Conservation (phyloP, 352 stramenopile species). For the Phytopythium montanum region DNA sequence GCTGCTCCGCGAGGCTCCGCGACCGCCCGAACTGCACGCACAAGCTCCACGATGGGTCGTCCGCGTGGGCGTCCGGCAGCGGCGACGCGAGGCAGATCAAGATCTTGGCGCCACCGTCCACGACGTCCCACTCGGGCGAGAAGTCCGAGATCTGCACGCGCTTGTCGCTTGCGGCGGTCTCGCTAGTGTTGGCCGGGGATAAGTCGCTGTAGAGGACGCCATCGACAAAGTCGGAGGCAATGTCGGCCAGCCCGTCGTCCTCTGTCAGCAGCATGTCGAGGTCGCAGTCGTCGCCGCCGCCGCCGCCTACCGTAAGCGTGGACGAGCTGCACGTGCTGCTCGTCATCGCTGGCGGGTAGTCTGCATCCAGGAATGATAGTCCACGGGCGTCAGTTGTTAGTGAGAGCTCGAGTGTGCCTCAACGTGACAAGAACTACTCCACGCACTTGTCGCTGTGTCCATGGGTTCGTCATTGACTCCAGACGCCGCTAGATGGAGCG, state of each 20-base stretch:
- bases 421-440: background rate
- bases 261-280: constrained; percentile 24
- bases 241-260: constrained; percentile 26
- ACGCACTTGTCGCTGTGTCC: constrained; percentile 53
- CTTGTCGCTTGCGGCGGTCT: constrained; percentile 11
- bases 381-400: background rate
- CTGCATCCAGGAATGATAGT: background rate
- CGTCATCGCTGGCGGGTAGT: background rate
- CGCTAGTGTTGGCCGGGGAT: background rate
- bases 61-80: constrained; percentile 18
- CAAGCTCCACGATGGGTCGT: constrained; percentile 27
- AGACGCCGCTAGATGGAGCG: background rate
- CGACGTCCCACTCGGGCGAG: constrained; percentile 82
- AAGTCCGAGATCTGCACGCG: constrained; percentile 71
- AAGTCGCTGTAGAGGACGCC: constrained; percentile 34
- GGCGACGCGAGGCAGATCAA: constrained; percentile 69
- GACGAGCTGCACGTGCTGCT: constrained; percentile 1
- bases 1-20: constrained; percentile 44
- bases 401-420: background rate
- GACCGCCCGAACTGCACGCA: constrained; percentile 73
- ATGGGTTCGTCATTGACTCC: constrained; percentile 22
- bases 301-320: background rate
- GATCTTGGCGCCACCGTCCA: constrained; percentile 71
- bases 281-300: background rate
- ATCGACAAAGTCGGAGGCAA: constrained; percentile 17